Conservation (phyloP, 495 filamentous ascomycete genomes). For the Letharia columbiana region DNA sequence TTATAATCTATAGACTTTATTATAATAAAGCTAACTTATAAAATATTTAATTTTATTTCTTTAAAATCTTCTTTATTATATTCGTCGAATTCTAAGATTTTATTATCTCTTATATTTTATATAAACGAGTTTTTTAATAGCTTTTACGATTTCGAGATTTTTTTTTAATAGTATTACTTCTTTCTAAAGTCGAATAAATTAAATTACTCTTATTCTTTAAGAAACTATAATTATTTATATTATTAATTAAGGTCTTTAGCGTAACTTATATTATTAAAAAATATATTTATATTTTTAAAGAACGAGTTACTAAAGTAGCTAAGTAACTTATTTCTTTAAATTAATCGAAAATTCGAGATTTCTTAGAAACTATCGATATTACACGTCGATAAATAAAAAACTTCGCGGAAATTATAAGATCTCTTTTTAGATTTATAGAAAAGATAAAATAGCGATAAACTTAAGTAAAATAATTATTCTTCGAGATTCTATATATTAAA, state of each 20-base stretch:
- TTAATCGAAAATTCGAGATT: neutral
- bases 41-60: neutral
- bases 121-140: too few species aligned
- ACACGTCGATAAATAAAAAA: neutral
- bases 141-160: too few species aligned
- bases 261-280: neutral
- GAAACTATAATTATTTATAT: conserved; percentile 9
- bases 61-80: neutral
- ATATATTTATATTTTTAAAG: neutral
- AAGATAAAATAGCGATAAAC: conserved; percentile 2
- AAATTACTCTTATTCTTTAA: conserved; percentile 1
- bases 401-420: too few species aligned
- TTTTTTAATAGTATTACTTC: too few species aligned
- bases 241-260: neutral
- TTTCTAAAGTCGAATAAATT: too few species aligned
- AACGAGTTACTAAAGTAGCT: neutral
- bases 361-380: conserved; percentile 5
- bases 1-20: neutral
- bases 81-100: neutral
- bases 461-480: conserved; percentile 1
- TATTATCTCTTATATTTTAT: too few species aligned
- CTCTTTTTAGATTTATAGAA: neutral
- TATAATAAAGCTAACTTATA: neutral
- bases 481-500: conserved; percentile 15
- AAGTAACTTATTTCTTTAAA: neutral